Percentiles rank a stretch among this genome's conserved stretches.
These are phyloP conservation scores for Kluyveromyces dobzhanskii DNA, from an alignment of 805 yeast genomes.

Conservation along the genomic window DNA sequence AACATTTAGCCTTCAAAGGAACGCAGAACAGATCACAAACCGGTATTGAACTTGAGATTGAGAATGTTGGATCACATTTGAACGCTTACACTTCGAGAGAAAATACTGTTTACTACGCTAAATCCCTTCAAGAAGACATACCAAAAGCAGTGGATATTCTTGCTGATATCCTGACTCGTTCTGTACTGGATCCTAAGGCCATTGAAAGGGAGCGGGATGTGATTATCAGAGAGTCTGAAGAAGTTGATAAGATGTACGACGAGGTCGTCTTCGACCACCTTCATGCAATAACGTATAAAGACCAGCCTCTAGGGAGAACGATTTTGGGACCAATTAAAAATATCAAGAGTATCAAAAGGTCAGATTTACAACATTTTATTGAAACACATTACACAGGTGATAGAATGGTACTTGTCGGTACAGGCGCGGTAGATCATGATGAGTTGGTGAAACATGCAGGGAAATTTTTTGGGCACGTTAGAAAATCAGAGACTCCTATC, in stretches of 20 bases:
- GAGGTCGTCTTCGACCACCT: slow-evolving; percentile 96
- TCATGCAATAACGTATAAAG: slow-evolving; percentile 84
- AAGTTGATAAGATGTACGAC: slow-evolving; percentile 96
- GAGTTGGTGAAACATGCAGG: slow-evolving; percentile 71
- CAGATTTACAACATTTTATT: slow-evolving; percentile 74
- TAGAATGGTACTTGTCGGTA: slow-evolving; percentile 96
- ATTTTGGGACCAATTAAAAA: slow-evolving; percentile 90
- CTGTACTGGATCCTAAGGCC: slow-evolving; percentile 72
- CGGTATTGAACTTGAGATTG: slow-evolving; percentile 84
- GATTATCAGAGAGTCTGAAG: slow-evolving; percentile 92
- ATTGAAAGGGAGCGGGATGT: slow-evolving; percentile 96
- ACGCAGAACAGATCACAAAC: slow-evolving; percentile 74
- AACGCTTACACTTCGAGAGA: slow-evolving; percentile 99
- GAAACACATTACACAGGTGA: slow-evolving; percentile 86
- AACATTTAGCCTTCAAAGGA: slow-evolving; percentile 95
- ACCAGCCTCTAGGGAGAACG: slow-evolving; percentile 93
- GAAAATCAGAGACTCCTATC: slow-evolving; percentile 41
- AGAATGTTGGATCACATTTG: slow-evolving; percentile 91
- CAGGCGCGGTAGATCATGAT: slow-evolving; percentile 88
- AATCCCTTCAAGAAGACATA: slow-evolving; percentile 71
- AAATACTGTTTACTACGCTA: slow-evolving; percentile 94
- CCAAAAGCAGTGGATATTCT: slow-evolving; percentile 81
- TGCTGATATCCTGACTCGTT: slow-evolving; percentile 80
- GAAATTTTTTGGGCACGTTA: slow-evolving; percentile 63
- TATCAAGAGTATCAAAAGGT: slow-evolving; percentile 68